Percentiles rank a stretch among this genome's conserved stretches.
Evolutionary conservation across 441 rosid genomes (phyloP).

Genomic region (Pelargonium fulgidum): DNA sequence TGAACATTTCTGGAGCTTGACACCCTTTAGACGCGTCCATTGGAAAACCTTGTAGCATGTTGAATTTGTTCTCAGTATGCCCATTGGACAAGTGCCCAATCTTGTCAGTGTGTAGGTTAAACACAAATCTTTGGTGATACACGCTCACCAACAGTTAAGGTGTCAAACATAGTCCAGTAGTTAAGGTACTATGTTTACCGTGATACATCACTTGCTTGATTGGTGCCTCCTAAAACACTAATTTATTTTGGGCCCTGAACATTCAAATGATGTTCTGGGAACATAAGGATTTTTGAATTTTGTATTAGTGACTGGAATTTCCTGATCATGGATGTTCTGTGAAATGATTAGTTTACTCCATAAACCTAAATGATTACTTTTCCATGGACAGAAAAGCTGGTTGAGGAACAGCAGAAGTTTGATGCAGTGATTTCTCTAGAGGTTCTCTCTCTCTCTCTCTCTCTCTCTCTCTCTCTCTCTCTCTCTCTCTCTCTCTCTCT

Average conservation of each 20-base stretch:
- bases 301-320: background rate
- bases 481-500: background rate
- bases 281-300: background rate
- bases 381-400: constrained; percentile 57
- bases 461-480: constrained; percentile 12
- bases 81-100: background rate
- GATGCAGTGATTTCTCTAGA: constrained; percentile 83
- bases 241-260: too few relatives aligned
- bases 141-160: background rate
- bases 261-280: background rate
- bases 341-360: constrained; percentile 5
- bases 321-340: constrained; percentile 9
- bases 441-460: constrained; percentile 32
- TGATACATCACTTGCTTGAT: too few relatives aligned
- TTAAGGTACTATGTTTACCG: too few relatives aligned
- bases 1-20: background rate
- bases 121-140: background rate
- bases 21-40: background rate
- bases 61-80: background rate
- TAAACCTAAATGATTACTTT: background rate
- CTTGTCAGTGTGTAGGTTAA: background rate
- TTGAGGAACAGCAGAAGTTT: constrained; percentile 65
- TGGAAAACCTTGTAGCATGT: background rate
- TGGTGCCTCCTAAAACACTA: too few relatives aligned
- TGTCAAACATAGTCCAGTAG: background rate